Evolutionary conservation across 2,329 filamentous ascomycete genomes (phyloP).

Genomic region (Elsinoe fawcettii): DNA sequence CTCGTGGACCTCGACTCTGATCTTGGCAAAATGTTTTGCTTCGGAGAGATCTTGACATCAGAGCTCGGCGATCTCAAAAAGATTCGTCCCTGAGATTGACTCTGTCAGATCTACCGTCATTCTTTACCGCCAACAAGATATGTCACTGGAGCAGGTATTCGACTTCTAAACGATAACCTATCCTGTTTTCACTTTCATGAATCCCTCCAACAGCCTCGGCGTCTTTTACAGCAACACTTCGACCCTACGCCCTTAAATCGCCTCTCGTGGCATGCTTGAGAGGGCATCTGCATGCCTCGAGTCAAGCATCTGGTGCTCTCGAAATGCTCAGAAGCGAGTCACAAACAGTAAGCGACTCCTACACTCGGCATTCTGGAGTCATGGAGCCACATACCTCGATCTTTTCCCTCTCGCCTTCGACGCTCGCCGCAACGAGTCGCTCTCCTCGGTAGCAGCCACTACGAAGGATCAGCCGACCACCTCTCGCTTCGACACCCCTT

Average conservation of each 20-base stretch:
- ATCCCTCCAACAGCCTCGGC: neutral
- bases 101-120: neutral
- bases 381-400: constrained; percentile 43
- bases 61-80: constrained; percentile 9
- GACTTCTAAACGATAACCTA: neutral
- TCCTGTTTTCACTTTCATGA: neutral
- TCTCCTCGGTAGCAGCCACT: neutral
- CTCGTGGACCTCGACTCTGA: neutral
- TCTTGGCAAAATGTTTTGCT: constrained; percentile 3
- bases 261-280: constrained; percentile 48
- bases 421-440: neutral
- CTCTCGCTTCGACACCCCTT: constrained; percentile 18
- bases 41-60: neutral
- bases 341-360: constrained; percentile 42
- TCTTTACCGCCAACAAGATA: neutral
- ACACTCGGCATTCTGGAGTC: constrained; percentile 50
- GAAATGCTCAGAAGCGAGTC: constrained; percentile 33
- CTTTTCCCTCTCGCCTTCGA: constrained; percentile 26
- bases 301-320: constrained; percentile 46
- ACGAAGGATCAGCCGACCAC: neutral
- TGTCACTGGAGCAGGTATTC: neutral
- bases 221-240: neutral
- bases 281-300: constrained; percentile 52
- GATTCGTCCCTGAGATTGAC: constrained; percentile 3
- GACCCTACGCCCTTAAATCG: neutral